Base-by-base conservation (phyloP, 805 yeast species). In the Zygosaccharomyces siamensis region DNA sequence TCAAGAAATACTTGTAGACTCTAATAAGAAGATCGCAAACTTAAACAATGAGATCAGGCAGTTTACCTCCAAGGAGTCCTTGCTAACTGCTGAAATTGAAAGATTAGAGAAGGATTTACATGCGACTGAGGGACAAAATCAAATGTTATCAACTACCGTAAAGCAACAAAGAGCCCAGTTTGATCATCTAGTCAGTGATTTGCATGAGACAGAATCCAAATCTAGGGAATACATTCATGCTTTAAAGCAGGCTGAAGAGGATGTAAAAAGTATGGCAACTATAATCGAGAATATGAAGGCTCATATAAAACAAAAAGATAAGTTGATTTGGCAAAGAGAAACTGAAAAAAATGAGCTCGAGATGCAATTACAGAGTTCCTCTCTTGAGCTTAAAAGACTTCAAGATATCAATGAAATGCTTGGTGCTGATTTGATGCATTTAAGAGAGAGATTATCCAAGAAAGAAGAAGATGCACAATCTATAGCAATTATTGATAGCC, bases 201-300 rank as follows among this genome's bases (percentile, higher is more conserved):
- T 89, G 23, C 95, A 89, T 58, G 76, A 79, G 43, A 90, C 93
- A 2, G 96, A 90, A 61, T 74, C 82, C 43, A 88, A 87, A 51
- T 66, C 80, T 45, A 61, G 66, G 16, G 86, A 84, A 56, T 66
- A 78, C 31, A 69, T 75, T 49, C 71, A 68, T 27, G 62, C 76
- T 7, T 61, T 85, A 30, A 67, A 70, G 3, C 72, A 69, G 28
- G 71, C 78, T 14, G 75, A 77, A 55, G 76, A 72, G 32, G 89
- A 83, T 56, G 70, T 78, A 24, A 73, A 76, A 52, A 66, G 74
- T 10, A 71, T 81, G 52, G 88, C 84, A 50, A 61, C 73, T 1
- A 67, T 75, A 10, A 72, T 80, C 37, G 78, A 79, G 27, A 78
- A 77, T 35, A 62, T 84, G 42, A 79, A 79, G 56, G 58, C 72